Percentiles rank a stretch among this genome's conserved stretches.
phyloP scores from a whole-genome alignment of 2,329 filamentous ascomycete species.

The Anisogramma anomala region DNA sequence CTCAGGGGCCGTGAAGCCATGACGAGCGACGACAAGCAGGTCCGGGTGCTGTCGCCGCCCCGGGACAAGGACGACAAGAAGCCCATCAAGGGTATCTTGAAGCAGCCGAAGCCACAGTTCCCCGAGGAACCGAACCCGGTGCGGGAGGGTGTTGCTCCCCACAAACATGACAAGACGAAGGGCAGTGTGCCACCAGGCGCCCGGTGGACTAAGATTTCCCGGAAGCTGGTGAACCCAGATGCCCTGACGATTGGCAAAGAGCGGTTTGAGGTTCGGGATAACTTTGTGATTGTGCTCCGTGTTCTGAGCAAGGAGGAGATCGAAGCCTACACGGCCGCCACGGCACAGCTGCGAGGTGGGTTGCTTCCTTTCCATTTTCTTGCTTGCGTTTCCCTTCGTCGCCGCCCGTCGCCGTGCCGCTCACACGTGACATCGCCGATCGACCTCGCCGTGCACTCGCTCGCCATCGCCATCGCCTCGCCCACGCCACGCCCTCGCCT shows the following conservation, averaged over 20 bases:
- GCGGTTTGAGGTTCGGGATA: slow-evolving; percentile 80
- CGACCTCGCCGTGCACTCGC: slow-evolving; percentile 10
- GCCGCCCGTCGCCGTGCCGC: slow-evolving; percentile 14
- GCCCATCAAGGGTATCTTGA: slow-evolving; percentile 72
- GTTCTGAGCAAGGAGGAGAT: slow-evolving; percentile 85
- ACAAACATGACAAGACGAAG: slow-evolving; percentile 70
- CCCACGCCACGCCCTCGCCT: slow-evolving; percentile 2
- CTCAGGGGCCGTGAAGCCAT: slow-evolving; percentile 32
- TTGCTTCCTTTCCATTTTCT: slow-evolving; percentile 15
- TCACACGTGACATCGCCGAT: slow-evolving; percentile 13
- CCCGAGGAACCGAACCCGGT: slow-evolving; percentile 76
- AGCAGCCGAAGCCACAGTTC: slow-evolving; percentile 69
- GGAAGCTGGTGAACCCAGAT: slow-evolving; percentile 79
- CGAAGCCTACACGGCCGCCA: slow-evolving; percentile 71
- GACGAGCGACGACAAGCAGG: slow-evolving; percentile 33
- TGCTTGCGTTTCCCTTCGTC: slow-evolving; percentile 1
- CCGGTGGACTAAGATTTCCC: slow-evolving; percentile 86
- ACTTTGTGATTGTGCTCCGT: slow-evolving; percentile 85
- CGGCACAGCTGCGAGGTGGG: slow-evolving; percentile 68
- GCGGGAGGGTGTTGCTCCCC: slow-evolving; percentile 82
- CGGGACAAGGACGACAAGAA: slow-evolving; percentile 52
- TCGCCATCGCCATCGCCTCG: slow-evolving; percentile 8
- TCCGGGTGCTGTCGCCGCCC: slow-evolving; percentile 66
- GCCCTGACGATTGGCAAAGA: slow-evolving; percentile 79
- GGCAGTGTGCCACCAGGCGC: slow-evolving; percentile 67